A percentile compares a stretch with the other conserved stretches of the same genome.
phyloP scores from a whole-genome alignment of 805 yeast genomes.

The Cyberlindnera mrakii region DNA sequence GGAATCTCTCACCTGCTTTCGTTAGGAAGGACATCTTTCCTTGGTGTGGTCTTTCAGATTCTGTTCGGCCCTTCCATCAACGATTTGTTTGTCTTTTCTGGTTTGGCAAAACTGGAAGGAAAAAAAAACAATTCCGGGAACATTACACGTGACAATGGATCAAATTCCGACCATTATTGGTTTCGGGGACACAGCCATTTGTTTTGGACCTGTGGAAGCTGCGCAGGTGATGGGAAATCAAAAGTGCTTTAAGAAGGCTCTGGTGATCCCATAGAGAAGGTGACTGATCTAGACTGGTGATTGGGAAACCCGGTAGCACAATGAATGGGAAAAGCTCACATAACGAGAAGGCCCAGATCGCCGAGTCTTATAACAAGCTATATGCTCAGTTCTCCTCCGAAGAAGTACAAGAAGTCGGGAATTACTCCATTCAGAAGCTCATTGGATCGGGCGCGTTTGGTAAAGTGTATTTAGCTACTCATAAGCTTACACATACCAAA shows the following conservation, averaged over 20 bases:
- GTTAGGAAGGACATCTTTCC: constrained; percentile 23
- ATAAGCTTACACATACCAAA: constrained; percentile 63
- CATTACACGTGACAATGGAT: too few species aligned
- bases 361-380: constrained; percentile 59
- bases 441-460: constrained; percentile 95
- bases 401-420: constrained; percentile 66
- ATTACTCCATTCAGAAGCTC: constrained; percentile 63
- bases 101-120: neutral
- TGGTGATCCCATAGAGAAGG: too few species aligned
- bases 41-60: neutral
- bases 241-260: too few species aligned
- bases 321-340: constrained; percentile 13
- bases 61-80: neutral
- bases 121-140: neutral
- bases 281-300: too few species aligned
- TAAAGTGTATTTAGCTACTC: constrained; percentile 80
- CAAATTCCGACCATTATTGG: too few species aligned
- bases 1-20: constrained; percentile 32
- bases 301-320: neutral
- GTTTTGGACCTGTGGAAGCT: neutral
- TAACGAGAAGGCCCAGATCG: constrained; percentile 33
- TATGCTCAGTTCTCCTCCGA: constrained; percentile 41
- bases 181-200: neutral
- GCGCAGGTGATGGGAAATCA: too few species aligned
- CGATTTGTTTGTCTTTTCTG: neutral